Conservation (phyloP, 176 grass and related monocot species). For the Pontederia paniculata region DNA sequence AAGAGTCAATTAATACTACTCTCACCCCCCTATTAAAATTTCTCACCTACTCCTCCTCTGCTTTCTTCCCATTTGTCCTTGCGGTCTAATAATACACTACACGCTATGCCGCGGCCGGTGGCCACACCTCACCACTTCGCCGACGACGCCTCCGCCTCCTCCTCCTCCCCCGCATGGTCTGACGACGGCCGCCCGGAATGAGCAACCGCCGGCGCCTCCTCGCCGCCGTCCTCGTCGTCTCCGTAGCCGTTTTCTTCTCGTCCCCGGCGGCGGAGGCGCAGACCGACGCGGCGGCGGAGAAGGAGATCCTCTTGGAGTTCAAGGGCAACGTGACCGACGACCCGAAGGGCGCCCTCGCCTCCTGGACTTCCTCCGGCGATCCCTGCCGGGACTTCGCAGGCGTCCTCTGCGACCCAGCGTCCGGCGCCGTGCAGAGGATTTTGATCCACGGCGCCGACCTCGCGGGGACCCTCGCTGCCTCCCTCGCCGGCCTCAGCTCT, state of each 20-base stretch:
- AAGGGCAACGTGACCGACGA: constrained; percentile 56
- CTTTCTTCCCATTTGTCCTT: background rate
- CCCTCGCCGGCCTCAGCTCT: constrained; percentile 35
- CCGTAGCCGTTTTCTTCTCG: background rate
- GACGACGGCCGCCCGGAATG: constrained; percentile 9
- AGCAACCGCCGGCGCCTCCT: background rate
- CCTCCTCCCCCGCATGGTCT: background rate
- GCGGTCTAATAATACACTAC: background rate
- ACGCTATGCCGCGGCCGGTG: constrained; percentile 13
- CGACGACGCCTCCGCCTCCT: background rate
- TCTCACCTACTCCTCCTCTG: constrained; percentile 7
- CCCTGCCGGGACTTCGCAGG: constrained; percentile 43
- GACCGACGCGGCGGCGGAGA: constrained; percentile 55
- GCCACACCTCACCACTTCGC: background rate
- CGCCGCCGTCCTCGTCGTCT: background rate
- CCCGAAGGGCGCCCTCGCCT: constrained; percentile 35
- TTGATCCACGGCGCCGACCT: constrained; percentile 44
- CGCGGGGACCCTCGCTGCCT: constrained; percentile 32
- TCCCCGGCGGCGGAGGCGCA: background rate
- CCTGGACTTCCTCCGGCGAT: constrained; percentile 44
- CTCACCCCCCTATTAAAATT: background rate
- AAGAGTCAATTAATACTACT: no score
- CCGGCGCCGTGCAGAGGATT: constrained; percentile 46
- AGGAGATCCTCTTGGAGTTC: constrained; percentile 59
- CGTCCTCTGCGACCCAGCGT: constrained; percentile 39